Percentiles rank a stretch among this genome's conserved stretches.
These are phyloP conservation scores for Coemansia sp. DNA, from an alignment of 192 early-diverging fungal genomes.

Conservation along the genomic window DNA sequence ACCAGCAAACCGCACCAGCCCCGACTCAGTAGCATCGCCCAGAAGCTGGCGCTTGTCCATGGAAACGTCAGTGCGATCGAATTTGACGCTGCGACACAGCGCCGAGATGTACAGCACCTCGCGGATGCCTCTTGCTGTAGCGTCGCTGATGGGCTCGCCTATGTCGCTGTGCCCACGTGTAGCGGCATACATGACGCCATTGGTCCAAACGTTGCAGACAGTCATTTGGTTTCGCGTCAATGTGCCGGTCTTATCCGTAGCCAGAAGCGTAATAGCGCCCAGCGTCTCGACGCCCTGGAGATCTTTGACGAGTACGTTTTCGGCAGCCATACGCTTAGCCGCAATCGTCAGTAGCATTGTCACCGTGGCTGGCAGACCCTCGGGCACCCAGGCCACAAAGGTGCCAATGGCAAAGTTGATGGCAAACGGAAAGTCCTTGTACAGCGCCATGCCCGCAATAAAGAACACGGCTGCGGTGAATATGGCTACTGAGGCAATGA, in stretches of 20 bases:
- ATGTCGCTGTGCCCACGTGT: conserved; percentile 50
- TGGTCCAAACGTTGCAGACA: conserved; percentile 87
- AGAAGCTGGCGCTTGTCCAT: conserved; percentile 76
- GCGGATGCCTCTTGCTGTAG: conserved; percentile 60
- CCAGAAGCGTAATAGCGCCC: conserved; percentile 93
- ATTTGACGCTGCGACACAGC: conserved; percentile 84
- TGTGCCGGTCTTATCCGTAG: conserved; percentile 97
- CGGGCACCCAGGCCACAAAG: conserved; percentile 88
- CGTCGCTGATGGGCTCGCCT: conserved; percentile 51
- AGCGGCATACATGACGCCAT: conserved; percentile 63
- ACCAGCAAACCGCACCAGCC: conserved; percentile 80
- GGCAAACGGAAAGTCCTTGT: conserved; percentile 61
- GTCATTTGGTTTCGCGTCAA: conserved; percentile 98
- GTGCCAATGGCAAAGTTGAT: conserved; percentile 91
- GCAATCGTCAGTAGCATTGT: conserved; percentile 92
- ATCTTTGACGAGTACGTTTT: conserved; percentile 94
- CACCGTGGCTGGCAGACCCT: conserved; percentile 92
- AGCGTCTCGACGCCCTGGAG: conserved; percentile 95
- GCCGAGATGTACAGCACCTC: conserved; percentile 80
- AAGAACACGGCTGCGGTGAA: conserved; percentile 84
- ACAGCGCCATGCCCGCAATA: conserved; percentile 62
- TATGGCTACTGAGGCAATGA: conserved; percentile 78
- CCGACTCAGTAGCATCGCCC: conserved; percentile 95
- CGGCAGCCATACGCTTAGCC: conserved; percentile 87
- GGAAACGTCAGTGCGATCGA: conserved; percentile 87